These are phyloP conservation scores for Noccaea caerulescens DNA, from an alignment of 345 rosid genomes.

Conservation along the genomic window DNA sequence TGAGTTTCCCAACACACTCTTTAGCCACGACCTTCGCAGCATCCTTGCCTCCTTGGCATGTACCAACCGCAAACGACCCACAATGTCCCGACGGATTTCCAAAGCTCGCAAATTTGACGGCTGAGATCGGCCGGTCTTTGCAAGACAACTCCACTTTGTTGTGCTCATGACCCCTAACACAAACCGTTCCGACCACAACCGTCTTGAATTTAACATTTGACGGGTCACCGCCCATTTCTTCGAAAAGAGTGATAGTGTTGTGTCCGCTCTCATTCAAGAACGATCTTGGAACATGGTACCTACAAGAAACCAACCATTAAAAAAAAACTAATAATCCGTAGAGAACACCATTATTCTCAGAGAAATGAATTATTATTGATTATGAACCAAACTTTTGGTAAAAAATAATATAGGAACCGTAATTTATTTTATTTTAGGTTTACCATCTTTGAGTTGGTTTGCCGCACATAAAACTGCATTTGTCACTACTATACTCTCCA, in stretches of 20 bases:
- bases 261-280: conserved; percentile 41
- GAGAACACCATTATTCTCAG: not conserved
- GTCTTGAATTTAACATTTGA: conserved; percentile 47
- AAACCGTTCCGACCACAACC: conserved; percentile 51
- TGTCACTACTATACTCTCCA: conserved; percentile 38
- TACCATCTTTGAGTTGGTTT: conserved; percentile 65
- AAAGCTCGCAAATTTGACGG: conserved; percentile 58
- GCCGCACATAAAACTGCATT: conserved; percentile 58
- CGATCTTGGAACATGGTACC: conserved; percentile 65
- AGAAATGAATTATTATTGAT: not conserved
- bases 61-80: conserved; percentile 45
- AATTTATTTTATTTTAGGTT: not conserved
- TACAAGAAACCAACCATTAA: conserved; percentile 20
- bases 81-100: conserved; percentile 55
- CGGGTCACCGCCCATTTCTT: conserved; percentile 66
- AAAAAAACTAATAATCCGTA: not conserved
- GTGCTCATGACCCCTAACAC: conserved; percentile 50
- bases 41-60: conserved; percentile 41
- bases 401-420: not conserved
- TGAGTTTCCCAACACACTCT: conserved; percentile 42
- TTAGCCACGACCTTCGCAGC: conserved; percentile 31
- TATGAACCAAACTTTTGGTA: not conserved
- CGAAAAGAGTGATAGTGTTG: conserved; percentile 53
- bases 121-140: conserved; percentile 47
- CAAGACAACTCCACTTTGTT: conserved; percentile 52